Base-by-base conservation (phyloP, 2,329 filamentous ascomycete species). In the Cercospora sesami region DNA sequence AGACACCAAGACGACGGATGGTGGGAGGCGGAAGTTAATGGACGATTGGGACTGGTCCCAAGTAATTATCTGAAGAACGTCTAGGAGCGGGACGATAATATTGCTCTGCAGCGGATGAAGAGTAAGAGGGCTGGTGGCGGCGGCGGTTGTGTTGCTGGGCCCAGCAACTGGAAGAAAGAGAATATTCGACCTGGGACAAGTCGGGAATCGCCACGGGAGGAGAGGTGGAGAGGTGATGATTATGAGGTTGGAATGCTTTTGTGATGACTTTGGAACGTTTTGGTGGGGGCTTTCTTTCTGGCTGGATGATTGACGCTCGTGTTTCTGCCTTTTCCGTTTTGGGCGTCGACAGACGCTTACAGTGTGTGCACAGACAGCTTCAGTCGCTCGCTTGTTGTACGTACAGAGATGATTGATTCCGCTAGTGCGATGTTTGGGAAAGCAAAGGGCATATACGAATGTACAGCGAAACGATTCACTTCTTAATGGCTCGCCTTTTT, bases 21-120 rank as follows among this genome's bases (percentile, higher is more conserved):
- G 95, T 99, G 96, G 95, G 95, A 99, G 82, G 96, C 96, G 12
- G 94, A 97, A 79, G 88, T 97, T 48, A 91, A 94, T 57, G 89
- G 90, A 21, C 85, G 84, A 74, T 83, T 82, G 70, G 88, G 88
- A 26, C 80, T 90, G 73, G 88, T 90, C 62, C 88, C 88, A 2
- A 89, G 86, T 72, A 90, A 90, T 78, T 90, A 90, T 75, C 77
- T 90, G 65, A 87, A 90, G 79, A 82, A 83, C 64, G 87, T 86
- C 73, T 83, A 75, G 72, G 42, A 42, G 66, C 55, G 55, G 2
- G 30, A 59, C n/a, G 26, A 36, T 21, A 36, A 36, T n/a, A 12
- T 31, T 12, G 30, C 10, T 9, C 28, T 36, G 55, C 28, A 59
- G 28, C 28, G 31, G 55, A 36, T 14, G 30, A 59, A 30, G 48